Conservation (phyloP, 352 stramenopile genomes). For the Plasmopara muralis region DNA sequence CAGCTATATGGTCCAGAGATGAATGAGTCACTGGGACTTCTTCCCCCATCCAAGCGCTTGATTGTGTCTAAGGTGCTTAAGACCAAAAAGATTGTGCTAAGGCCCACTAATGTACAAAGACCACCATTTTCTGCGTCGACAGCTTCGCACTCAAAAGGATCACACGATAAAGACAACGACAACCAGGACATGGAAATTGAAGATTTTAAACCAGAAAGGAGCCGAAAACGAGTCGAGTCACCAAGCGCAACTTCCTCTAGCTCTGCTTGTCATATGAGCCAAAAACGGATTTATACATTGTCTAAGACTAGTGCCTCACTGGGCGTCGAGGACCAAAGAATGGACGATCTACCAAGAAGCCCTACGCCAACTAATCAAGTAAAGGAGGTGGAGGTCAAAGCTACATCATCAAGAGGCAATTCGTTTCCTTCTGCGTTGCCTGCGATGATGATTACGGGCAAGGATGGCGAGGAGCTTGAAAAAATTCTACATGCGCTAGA, state of each 20-base stretch:
- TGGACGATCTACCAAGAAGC: conserved; percentile 1
- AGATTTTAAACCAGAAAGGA: conserved; percentile 23
- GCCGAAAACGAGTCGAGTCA: conserved; percentile 46
- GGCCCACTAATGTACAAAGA: conserved; percentile 12
- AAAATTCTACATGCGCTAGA: conserved; percentile 33
- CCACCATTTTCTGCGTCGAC: conserved; percentile 10
- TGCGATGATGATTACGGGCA: conserved; percentile 3
- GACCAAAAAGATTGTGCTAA: conserved; percentile 48
- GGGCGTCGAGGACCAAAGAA: conserved; percentile 1
- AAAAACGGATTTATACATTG: conserved; percentile 41
- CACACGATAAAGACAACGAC: conserved; percentile 18
- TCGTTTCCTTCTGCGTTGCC: conserved; percentile 7
- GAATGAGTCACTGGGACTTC: conserved; percentile 39
- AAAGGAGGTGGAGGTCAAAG: conserved; percentile 1
- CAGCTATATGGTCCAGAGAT: conserved; percentile 50
- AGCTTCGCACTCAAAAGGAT: conserved; percentile 7
- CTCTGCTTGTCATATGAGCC: conserved; percentile 28
- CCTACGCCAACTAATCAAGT: not conserved
- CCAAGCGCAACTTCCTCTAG: conserved; percentile 34
- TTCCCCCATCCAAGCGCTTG: conserved; percentile 52
- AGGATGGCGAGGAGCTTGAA: conserved; percentile 27
- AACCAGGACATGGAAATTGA: conserved; percentile 11
- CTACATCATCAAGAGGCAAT: not conserved
- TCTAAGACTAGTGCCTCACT: conserved; percentile 1
- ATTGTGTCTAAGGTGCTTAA: conserved; percentile 49